A percentile compares a stretch with the other conserved stretches of the same genome.
Evolutionary conservation across 164 flowering plant genomes (phyloP).

Genomic region (Euptelea pleiosperma): DNA sequence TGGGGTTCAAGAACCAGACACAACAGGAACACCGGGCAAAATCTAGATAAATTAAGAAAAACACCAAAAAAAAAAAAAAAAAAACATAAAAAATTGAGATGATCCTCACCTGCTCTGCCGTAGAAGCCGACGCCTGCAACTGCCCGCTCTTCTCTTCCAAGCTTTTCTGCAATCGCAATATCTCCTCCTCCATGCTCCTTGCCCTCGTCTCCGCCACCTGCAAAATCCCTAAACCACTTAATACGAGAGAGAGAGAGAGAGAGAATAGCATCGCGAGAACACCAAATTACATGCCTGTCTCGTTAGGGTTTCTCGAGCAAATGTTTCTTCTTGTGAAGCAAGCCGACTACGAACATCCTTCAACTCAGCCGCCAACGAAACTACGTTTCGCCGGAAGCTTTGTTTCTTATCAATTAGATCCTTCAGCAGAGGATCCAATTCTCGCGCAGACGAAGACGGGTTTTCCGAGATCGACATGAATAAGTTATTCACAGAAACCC

Average conservation of each 20-base stretch:
- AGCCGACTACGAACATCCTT: constrained; percentile 80
- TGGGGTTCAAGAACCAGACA: no score
- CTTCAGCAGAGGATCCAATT: constrained; percentile 72
- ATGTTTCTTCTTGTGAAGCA: constrained; percentile 58
- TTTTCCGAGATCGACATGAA: constrained; percentile 26
- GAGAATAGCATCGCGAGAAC: no score
- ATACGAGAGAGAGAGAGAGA: not conserved
- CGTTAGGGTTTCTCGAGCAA: constrained; percentile 59
- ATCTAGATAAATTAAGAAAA: not conserved
- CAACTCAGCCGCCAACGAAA: constrained; percentile 79
- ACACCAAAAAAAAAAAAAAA: not conserved
- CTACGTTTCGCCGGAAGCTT: constrained; percentile 65
- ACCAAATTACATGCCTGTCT: constrained; percentile 53
- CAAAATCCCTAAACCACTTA: constrained; percentile 2
- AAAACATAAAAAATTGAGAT: not conserved
- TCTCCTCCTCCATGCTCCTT: constrained; percentile 64
- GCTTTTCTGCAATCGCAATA: constrained; percentile 45
- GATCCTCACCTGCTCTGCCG: constrained; percentile 58
- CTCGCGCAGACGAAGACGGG: constrained; percentile 20
- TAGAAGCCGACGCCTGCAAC: constrained; percentile 54
- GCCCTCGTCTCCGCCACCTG: constrained; percentile 73
- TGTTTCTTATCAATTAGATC: constrained; percentile 88
- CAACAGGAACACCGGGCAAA: not conserved
- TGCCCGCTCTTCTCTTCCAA: constrained; percentile 68
- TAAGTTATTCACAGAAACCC: not conserved